Base-by-base conservation (phyloP, 2,329 filamentous ascomycete genomes). In the Penicillium sp. region DNA sequence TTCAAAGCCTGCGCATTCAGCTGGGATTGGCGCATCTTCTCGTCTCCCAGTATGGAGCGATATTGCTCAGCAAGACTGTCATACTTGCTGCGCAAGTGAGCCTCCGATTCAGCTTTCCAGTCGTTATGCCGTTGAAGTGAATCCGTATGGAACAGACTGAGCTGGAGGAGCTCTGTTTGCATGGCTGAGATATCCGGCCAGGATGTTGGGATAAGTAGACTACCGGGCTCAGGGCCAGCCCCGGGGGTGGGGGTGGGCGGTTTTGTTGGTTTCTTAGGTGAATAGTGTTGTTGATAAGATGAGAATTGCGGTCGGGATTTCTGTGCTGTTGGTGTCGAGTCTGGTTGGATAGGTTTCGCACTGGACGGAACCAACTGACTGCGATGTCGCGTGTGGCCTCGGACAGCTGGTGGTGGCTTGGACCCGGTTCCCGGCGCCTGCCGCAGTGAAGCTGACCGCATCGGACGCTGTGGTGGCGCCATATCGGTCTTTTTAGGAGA, bases 111-210 rank as follows among this genome's bases (percentile, higher is more conserved):
- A 2, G 46, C 35, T 46, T 65, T 60, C 68, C 65, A 69, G 35
- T 66, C 59, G 3, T 53, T 46, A 14, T 64, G 56, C 16, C 55
- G 53, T 32, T 61, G 61, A 16, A 64, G 42, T 6, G 55, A 60
- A 4, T 60, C 58, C 6, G 62, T 60, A 51, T 71, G 65, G 6
- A 73, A 57, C 4, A 73, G 60, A 42, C 63, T 66, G 13, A 74
- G 51, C 44, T 75, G 72, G 20, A 75, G 58, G 10, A 74, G 57
- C 47, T 75, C 72, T 0, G 67, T 71, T 46, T 71, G 67, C 26
- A 73, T 41, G 10, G 64, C 61, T 11, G 62, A 54, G 42, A 68
- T 57, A 24, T 72, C 67, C 16, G 66, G 63, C 54, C 61, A 63
- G 7, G 63, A 58, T 6, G 63, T 55, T 14, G 62, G 56, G 14